These are phyloP conservation scores for Penicillium sp. DNA, from an alignment of 2,329 filamentous ascomycete species.

Conservation along the genomic window DNA sequence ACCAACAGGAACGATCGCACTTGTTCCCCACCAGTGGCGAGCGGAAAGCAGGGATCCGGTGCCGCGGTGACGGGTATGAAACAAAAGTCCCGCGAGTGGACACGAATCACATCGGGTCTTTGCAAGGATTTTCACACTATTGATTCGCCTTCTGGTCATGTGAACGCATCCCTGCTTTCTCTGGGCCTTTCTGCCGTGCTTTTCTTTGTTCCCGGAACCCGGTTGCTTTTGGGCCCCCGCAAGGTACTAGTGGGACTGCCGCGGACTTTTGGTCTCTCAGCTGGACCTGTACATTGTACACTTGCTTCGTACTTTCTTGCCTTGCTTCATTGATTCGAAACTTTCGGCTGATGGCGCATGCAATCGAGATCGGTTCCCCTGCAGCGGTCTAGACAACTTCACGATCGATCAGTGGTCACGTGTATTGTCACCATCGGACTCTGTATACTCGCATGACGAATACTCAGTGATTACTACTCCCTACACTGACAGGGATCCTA, in stretches of 20 bases:
- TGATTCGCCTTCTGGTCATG: conserved; percentile 23
- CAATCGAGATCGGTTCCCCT: conserved; percentile 2
- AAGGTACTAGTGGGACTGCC: background rate
- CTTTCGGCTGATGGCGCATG: background rate
- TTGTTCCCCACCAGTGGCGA: conserved; percentile 23
- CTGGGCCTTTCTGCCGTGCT: background rate
- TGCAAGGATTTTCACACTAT: conserved; percentile 25
- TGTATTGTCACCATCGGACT: background rate
- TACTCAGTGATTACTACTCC: too few species aligned
- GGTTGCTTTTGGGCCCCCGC: background rate
- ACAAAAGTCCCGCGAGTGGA: conserved; percentile 13
- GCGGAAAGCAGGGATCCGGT: conserved; percentile 37
- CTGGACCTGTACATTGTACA: conserved; percentile 4
- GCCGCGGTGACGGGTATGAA: conserved; percentile 40
- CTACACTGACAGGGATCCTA: too few species aligned
- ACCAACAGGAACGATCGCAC: conserved; percentile 23
- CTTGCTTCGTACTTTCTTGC: conserved; percentile 6
- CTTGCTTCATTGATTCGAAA: conserved; percentile 6
- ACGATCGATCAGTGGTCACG: background rate
- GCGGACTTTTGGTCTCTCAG: conserved; percentile 4
- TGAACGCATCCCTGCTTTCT: conserved; percentile 11
- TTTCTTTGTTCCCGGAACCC: background rate
- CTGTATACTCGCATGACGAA: background rate
- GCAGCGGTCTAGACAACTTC: conserved; percentile 1
- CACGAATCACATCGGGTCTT: conserved; percentile 11